A percentile compares a stretch with the other conserved stretches of the same genome.
phyloP scores from a whole-genome alignment of 2,329 filamentous ascomycete genomes.

The Colletotrichum gigasporum region DNA sequence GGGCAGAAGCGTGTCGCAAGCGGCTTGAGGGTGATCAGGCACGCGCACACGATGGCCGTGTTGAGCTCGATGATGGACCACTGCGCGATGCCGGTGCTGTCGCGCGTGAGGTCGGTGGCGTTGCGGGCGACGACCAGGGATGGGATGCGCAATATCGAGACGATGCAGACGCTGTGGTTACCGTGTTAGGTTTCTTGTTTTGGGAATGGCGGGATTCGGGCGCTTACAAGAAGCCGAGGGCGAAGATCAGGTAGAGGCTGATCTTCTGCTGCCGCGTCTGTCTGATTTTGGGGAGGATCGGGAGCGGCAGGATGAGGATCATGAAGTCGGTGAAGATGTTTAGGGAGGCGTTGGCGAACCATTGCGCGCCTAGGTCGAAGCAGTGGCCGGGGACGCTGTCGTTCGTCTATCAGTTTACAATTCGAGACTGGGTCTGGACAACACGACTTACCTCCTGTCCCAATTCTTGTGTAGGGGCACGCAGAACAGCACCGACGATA shows the following conservation, averaged over 20 bases:
- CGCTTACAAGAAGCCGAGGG: constrained; percentile 37
- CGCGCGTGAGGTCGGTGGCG: constrained; percentile 34
- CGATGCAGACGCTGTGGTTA: constrained; percentile 35
- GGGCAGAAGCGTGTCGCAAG: constrained; percentile 41
- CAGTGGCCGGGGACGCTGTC: background rate
- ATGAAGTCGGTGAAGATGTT: constrained; percentile 38
- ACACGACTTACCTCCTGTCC: constrained; percentile 5
- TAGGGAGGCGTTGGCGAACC: constrained; percentile 34
- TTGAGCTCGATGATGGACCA: constrained; percentile 41
- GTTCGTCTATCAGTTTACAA: background rate
- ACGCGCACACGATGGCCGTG: constrained; percentile 39
- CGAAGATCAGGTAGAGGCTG: constrained; percentile 36
- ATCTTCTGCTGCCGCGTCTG: constrained; percentile 35
- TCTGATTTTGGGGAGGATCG: constrained; percentile 35
- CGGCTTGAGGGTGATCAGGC: constrained; percentile 39
- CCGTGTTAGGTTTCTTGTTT: background rate
- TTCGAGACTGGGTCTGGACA: rapidly evolving
- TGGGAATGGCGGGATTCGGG: too few relatives aligned
- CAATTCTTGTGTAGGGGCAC: constrained; percentile 35
- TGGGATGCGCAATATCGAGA: constrained; percentile 37
- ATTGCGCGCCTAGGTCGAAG: background rate
- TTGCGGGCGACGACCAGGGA: constrained; percentile 27
- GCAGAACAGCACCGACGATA: constrained; percentile 34
- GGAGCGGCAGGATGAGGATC: constrained; percentile 38
- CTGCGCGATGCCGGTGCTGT: constrained; percentile 33